A percentile compares a stretch with the other conserved stretches of the same genome.
Evolutionary conservation across 192 early-diverging fungal genomes (phyloP).

Genomic region (Rhizophagus prolifer): DNA sequence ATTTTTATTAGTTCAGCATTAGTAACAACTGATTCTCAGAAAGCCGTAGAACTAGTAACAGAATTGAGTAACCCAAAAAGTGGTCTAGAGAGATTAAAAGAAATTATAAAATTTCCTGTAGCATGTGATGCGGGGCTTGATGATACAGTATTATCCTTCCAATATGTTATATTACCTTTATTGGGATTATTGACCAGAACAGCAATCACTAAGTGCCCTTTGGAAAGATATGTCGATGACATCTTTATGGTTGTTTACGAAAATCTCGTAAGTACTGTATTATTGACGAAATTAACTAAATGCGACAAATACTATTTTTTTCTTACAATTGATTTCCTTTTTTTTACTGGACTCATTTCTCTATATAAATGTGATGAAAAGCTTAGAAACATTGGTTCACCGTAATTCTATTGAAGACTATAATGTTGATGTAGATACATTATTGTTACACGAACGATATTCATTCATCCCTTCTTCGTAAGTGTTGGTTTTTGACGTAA

Average conservation of each 20-base stretch:
- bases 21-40: no score
- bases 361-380: not conserved
- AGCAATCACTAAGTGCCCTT: constrained; percentile 34
- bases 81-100: constrained; percentile 12
- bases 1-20: constrained; percentile 19
- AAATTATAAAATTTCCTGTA: constrained; percentile 34
- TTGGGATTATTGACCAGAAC: constrained; percentile 33
- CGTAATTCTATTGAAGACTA: constrained; percentile 33
- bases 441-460: no score
- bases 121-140: constrained; percentile 29
- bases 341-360: no score
- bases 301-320: no score
- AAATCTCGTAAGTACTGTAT: constrained; percentile 7
- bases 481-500: no score
- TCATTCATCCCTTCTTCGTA: no score
- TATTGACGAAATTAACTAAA: no score
- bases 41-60: constrained; percentile 29
- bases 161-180: constrained; percentile 39
- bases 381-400: constrained; percentile 29
- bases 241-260: constrained; percentile 38
- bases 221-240: constrained; percentile 31
- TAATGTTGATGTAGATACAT: not conserved
- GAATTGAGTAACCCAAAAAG: constrained; percentile 23
- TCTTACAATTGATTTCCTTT: not conserved
- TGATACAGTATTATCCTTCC: constrained; percentile 32